Percentiles rank a stretch among this genome's conserved stretches.
Evolutionary conservation across 352 stramenopile species (phyloP).

Genomic region (Phytophthora europaea): DNA sequence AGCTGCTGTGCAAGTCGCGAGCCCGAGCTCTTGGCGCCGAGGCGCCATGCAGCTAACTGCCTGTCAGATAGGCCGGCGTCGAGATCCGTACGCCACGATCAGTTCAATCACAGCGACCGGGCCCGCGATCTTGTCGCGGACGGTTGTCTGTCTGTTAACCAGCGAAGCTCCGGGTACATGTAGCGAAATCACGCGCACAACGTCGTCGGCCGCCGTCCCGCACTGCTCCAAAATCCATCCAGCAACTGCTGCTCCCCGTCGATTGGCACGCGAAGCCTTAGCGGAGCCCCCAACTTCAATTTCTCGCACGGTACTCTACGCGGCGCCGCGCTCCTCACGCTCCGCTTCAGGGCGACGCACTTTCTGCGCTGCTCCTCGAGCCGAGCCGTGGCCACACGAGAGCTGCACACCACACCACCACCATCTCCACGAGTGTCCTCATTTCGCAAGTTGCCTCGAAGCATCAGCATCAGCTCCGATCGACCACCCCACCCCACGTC

Average conservation of each 20-base stretch:
- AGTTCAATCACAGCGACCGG: conserved; percentile 21
- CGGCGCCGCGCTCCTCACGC: conserved; percentile 22
- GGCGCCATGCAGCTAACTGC: conserved; percentile 17
- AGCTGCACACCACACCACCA: conserved; percentile 29
- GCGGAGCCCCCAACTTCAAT: conserved; percentile 35
- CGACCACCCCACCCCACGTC: conserved; percentile 4
- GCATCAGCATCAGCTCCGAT: conserved; percentile 21
- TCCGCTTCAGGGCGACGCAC: conserved; percentile 27
- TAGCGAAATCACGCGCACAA: conserved; percentile 32
- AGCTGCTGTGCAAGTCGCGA: conserved; percentile 35
- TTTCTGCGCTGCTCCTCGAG: conserved; percentile 39
- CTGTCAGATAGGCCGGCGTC: conserved; percentile 31
- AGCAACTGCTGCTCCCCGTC: conserved; percentile 36
- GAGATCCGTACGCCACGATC: conserved; percentile 39
- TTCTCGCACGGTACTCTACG: conserved; percentile 38
- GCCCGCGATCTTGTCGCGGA: conserved; percentile 21
- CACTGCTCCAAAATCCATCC: conserved; percentile 28
- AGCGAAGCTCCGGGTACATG: conserved; percentile 9
- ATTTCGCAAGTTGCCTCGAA: conserved; percentile 50
- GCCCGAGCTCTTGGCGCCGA: conserved; percentile 14
- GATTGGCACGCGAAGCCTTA: conserved; percentile 45
- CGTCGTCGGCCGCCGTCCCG: conserved; percentile 22
- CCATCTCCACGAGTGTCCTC: conserved; percentile 30
- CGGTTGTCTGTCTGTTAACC: conserved; percentile 25
- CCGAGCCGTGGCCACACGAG: conserved; percentile 17